Conservation (phyloP, 2,329 filamentous ascomycete species). For the Colletotrichum simmondsii region DNA sequence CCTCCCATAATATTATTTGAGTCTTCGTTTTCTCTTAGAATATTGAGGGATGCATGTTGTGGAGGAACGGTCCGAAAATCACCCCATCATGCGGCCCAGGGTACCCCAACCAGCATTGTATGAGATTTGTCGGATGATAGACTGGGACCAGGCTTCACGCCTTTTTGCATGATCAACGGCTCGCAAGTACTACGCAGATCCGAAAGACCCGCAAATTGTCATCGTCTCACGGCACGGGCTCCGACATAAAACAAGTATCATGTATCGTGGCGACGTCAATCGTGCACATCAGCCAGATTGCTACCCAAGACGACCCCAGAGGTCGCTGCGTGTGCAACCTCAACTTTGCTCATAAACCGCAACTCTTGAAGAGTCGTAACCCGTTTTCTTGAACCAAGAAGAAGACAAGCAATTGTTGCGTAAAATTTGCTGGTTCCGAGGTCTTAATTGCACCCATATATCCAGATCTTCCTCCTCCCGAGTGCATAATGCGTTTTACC, state of each 20-base stretch:
- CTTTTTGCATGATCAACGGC: conserved; percentile 8
- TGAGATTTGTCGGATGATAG: conserved; percentile 18
- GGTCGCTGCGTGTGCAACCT: background rate
- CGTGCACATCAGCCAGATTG: background rate
- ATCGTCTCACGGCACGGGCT: conserved; percentile 29
- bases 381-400: background rate
- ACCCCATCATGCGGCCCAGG: background rate
- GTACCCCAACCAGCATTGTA: background rate
- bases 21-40: background rate
- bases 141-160: background rate
- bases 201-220: conserved; percentile 21
- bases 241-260: conserved; percentile 29
- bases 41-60: background rate
- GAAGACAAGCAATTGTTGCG: background rate
- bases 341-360: background rate
- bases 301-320: background rate
- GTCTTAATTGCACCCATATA: too few relatives aligned
- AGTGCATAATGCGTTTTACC: background rate
- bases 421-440: too few relatives aligned
- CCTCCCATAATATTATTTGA: background rate
- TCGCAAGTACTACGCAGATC: background rate
- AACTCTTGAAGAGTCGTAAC: background rate
- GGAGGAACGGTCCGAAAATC: background rate
- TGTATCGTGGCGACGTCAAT: background rate
- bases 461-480: too few relatives aligned